Base-by-base conservation (phyloP, 306 rosid genomes). In the Lablab purpureus region DNA sequence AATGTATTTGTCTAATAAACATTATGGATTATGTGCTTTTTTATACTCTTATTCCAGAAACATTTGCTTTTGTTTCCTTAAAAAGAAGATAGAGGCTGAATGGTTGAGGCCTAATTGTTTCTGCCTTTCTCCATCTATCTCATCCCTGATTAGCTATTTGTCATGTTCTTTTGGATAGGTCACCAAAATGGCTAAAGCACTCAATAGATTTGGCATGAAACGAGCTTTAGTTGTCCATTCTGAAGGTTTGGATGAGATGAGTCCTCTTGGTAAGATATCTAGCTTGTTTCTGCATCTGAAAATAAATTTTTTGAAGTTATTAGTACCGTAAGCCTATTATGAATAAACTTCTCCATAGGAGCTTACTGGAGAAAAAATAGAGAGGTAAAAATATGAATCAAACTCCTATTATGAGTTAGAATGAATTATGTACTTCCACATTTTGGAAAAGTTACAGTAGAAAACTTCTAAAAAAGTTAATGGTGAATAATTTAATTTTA, bases 151-250 rank as follows among this genome's bases (percentile, higher is more conserved):
- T 54, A 72, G 79, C 60, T 59, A 32, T 32, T 34, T 77, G 51
- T 77, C 79, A 76, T 80, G 69, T 36, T 66, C 68, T 75, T 56
- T 59, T 73, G 82, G 32, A 37, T 84, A 95, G 99, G 96, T 95
- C 85, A 56, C 60, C 19, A 95, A 91, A 90, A 95, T 95, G 96
- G 99, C 99, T 32, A 86, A 83, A 79, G 90, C 91, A 43, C 86
- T 95, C 84, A 89, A 88, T 59, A 87, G 77, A 41, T 95, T 95
- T 83, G 98, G 97, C 81, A 89, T 93, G 96, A 85, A 90, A 85
- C 89, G 98, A 84, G 97, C 99, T 71, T 85, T 95, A 85, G 98
- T 95, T 74, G 99, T 95, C 80, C 99, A 95, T 85, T 95, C 96
- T 1, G 93, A 91, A 82, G 98, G 99, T 68, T 85, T 95, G 82